Evolutionary conservation across 2,329 filamentous ascomycete genomes (phyloP).

Genomic region (Xylaria multiplex): DNA sequence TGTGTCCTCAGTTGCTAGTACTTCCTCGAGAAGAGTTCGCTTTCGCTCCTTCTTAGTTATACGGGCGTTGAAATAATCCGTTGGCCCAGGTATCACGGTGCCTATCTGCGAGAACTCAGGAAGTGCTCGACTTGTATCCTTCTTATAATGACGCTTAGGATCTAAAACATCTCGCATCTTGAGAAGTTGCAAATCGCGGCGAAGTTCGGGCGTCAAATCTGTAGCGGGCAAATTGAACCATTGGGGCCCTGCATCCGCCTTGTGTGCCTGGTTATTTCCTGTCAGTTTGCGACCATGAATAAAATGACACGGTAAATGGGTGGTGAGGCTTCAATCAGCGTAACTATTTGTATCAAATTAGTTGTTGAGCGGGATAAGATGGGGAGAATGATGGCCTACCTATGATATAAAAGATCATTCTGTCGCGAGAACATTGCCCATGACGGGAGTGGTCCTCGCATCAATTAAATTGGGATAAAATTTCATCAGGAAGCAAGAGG

Average conservation of each 20-base stretch:
- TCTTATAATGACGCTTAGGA: conserved; percentile 83
- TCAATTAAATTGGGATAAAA: conserved; percentile 76
- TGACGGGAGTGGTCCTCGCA: conserved; percentile 80
- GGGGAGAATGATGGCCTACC: conserved; percentile 23
- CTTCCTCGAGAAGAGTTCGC: conserved; percentile 85
- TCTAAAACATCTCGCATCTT: conserved; percentile 78
- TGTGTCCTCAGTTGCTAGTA: conserved; percentile 73
- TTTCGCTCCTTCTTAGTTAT: conserved; percentile 89
- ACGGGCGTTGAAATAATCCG: conserved; percentile 84
- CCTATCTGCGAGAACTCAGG: conserved; percentile 91
- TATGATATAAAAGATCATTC: conserved; percentile 57
- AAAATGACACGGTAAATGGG: not conserved
- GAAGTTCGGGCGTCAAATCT: conserved; percentile 83
- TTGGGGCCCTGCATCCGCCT: conserved; percentile 74
- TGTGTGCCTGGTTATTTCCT: conserved; percentile 44
- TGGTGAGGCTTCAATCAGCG: conserved; percentile 64
- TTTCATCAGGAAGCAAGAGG: conserved; percentile 75
- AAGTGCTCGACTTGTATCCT: conserved; percentile 75
- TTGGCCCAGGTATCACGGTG: conserved; percentile 86
- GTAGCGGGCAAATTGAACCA: conserved; percentile 94
- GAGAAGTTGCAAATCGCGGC: conserved; percentile 87
- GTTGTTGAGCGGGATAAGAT: conserved; percentile 4
- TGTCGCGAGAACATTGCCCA: conserved; percentile 78
- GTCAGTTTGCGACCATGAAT: conserved; percentile 30
- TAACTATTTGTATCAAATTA: conserved; percentile 72